phyloP scores from a whole-genome alignment of 495 filamentous ascomycete genomes.

The Xylaria bambusicola region DNA sequence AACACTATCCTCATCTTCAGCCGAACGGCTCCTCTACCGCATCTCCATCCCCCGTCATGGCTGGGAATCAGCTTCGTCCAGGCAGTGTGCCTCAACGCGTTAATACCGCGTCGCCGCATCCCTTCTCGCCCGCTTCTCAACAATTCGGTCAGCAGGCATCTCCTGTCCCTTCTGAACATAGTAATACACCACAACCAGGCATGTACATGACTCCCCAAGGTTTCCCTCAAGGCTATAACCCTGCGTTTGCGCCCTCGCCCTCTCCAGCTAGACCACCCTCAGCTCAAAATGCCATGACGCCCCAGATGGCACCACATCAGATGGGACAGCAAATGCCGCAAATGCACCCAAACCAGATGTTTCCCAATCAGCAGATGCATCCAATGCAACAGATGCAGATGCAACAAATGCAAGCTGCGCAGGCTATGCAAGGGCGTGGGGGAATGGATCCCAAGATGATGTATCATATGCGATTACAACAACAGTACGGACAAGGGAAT shows the following conservation, averaged over 20 bases:
- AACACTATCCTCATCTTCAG: constrained; percentile 80
- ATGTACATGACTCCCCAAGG: constrained; percentile 61
- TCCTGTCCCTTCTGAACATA: constrained; percentile 75
- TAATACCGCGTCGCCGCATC: constrained; percentile 87
- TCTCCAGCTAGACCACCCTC: constrained; percentile 53
- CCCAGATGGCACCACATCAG: constrained; percentile 51
- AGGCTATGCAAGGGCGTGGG: constrained; percentile 55
- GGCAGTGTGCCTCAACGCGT: constrained; percentile 73
- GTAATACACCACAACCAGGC: constrained; percentile 71
- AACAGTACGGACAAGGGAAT: constrained; percentile 64
- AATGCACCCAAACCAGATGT: constrained; percentile 40
- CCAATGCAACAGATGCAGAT: constrained; percentile 40
- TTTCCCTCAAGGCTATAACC: constrained; percentile 61
- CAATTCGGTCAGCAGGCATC: constrained; percentile 77
- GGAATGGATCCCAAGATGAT: constrained; percentile 57
- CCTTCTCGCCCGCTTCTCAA: constrained; percentile 79
- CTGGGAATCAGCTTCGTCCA: constrained; percentile 66
- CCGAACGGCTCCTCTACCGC: constrained; percentile 78
- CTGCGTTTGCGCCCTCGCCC: constrained; percentile 53
- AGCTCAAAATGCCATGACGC: constrained; percentile 47
- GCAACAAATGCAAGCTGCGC: constrained; percentile 47
- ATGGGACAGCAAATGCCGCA: constrained; percentile 43
- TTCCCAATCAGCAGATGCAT: constrained; percentile 39
- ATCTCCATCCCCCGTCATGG: constrained; percentile 82
- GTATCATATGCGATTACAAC: constrained; percentile 68